Evolutionary conservation across 441 rosid genomes (phyloP), one percentile per base, ranked within the genome.

Genomic region (Gossypium davidsonii): DNA sequence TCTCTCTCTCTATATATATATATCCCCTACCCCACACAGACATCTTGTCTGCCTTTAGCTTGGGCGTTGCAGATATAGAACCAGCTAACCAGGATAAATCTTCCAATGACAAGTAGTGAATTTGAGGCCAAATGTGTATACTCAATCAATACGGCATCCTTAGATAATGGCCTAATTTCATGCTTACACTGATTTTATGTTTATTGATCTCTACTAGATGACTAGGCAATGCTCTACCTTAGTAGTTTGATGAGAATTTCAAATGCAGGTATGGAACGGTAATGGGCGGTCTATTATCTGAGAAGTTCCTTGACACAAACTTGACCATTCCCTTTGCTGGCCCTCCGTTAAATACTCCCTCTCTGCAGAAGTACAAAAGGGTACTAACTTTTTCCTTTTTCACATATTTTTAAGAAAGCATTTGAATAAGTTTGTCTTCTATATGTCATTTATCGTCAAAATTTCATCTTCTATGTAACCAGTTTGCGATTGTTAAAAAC

Each of bases 241-340:
- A 8, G 20, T 77, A 51, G 60, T 44, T 73, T 75, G n/a, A 37
- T 76, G 68, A n/a, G 78, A 66, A 64, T 49, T 75, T 28, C 62
- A 60, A 68, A 37, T 81, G 83, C 87, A 92, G 97, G 76, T 91
- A 92, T 72, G 99, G 99, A 60, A 88, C 99, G 0, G 91, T 94
- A 73, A 89, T 92, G 97, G 97, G 97, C 48, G 99, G 97, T 79
- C 87, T 94, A 53, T 76, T 94, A 76, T 92, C 99, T 23, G 97
- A 92, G 82, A 94, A 94, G 83, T 94, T 87, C 78, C 91, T 94
- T 37, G 97, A 90, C 77, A 88, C 96, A 78, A 90, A 92, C 85
- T 80, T 94, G 58, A 25, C 90, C 46, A 90, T 90, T 79, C 98
- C 97, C 67, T 93, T 92, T 77, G 87, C 91, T 58, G 97, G 90